Percentiles rank a stretch among this genome's conserved stretches.
Evolutionary conservation across 177 flowering plant genomes (phyloP).

Genomic region (Telopea speciosissima): DNA sequence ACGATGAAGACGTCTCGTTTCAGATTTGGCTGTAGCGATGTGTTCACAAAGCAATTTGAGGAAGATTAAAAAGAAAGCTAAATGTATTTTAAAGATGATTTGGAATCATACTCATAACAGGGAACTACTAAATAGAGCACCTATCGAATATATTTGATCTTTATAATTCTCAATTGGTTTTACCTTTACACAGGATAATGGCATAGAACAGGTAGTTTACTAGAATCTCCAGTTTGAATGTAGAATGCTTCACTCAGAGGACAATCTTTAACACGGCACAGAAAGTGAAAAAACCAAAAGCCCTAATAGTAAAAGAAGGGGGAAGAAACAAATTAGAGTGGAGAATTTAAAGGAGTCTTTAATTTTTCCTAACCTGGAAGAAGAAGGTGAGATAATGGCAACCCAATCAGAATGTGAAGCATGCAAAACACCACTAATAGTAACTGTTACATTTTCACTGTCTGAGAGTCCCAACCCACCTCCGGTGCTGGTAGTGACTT

Average conservation of each 20-base stretch:
- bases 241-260: slow-evolving; percentile 21
- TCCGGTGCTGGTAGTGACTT: slow-evolving; percentile 11
- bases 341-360: too few relatives aligned
- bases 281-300: too few relatives aligned
- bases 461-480: slow-evolving; percentile 25
- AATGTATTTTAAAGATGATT: too few relatives aligned
- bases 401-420: slow-evolving; percentile 52
- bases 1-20: too few relatives aligned
- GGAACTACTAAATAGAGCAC: too few relatives aligned
- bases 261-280: slow-evolving; percentile 36
- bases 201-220: slow-evolving; percentile 55
- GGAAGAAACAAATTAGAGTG: neutral
- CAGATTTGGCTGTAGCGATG: too few relatives aligned
- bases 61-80: too few relatives aligned
- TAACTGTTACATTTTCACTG: slow-evolving; percentile 45
- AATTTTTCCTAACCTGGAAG: slow-evolving; percentile 35
- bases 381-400: slow-evolving; percentile 73
- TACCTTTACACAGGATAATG: slow-evolving; percentile 75
- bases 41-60: too few relatives aligned
- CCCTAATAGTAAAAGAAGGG: too few relatives aligned
- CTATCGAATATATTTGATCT: too few relatives aligned
- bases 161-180: neutral
- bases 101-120: too few relatives aligned
- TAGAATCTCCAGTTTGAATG: slow-evolving; percentile 47
- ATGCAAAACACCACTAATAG: slow-evolving; percentile 44